phyloP scores from a whole-genome alignment of 805 yeast species.

The Wickerhamomyces silvicola region DNA sequence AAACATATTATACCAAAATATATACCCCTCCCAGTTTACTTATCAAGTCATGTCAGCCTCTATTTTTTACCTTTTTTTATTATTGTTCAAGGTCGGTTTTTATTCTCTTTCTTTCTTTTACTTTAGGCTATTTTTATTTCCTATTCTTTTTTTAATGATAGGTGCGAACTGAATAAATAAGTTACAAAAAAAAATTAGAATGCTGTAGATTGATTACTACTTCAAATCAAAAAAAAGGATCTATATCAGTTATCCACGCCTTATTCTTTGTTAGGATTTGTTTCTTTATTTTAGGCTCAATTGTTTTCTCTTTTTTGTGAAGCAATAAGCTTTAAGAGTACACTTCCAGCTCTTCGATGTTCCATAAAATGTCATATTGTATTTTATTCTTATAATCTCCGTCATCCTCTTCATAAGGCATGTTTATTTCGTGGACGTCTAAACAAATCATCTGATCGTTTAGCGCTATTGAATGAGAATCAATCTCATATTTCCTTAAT shows the following conservation, averaged over 20 bases:
- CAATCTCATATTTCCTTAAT: conserved; percentile 5
- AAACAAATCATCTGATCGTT: conserved; percentile 4
- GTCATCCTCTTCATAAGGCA: conserved; percentile 3
- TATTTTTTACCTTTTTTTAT: too few relatives aligned
- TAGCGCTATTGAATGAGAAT: conserved; percentile 3
- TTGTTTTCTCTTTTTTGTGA: too few relatives aligned
- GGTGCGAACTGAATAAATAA: too few relatives aligned
- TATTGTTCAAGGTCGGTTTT: background rate
- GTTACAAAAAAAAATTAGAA: too few relatives aligned
- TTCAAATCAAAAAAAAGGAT: too few relatives aligned
- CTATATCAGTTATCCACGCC: too few relatives aligned
- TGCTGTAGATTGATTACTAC: too few relatives aligned
- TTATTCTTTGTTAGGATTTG: too few relatives aligned
- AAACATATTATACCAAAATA: background rate
- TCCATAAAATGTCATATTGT: conserved; percentile 15
- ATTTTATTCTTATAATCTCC: too few relatives aligned
- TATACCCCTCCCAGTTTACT: background rate
- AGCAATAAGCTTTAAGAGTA: conserved; percentile 11
- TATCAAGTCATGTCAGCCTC: background rate
- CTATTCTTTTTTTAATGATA: conserved; percentile 1
- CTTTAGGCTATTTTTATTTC: background rate
- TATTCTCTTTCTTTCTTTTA: background rate
- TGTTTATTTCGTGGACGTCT: conserved; percentile 16
- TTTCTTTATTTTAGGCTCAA: too few relatives aligned
- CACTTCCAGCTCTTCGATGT: conserved; percentile 8